These are phyloP conservation scores for Alternaria metachromatica DNA, from an alignment of 2,329 filamentous ascomycete genomes.

Conservation along the genomic window DNA sequence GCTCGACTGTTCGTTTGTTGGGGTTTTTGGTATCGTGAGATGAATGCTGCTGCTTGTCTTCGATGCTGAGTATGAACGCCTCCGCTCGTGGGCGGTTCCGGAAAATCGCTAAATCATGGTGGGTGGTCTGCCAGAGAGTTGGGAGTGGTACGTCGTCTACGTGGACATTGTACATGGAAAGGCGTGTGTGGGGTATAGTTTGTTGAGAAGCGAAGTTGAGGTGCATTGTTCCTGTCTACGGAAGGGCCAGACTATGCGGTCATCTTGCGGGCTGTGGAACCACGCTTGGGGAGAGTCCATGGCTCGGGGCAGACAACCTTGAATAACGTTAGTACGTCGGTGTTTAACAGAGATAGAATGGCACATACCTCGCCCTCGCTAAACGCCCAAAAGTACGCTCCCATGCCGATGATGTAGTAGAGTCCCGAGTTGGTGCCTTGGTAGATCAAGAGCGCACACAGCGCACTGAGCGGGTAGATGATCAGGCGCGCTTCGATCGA, in stretches of 20 bases:
- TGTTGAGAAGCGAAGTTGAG: conserved; percentile 8
- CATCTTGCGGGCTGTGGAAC: conserved; percentile 32
- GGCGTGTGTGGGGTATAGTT: conserved; percentile 2
- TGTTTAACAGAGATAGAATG: background rate
- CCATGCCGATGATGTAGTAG: conserved; percentile 87
- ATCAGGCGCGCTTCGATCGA: conserved; percentile 87
- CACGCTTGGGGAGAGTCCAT: conserved; percentile 59
- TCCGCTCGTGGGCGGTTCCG: background rate
- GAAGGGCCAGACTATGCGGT: conserved; percentile 16
- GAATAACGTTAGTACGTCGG: conserved; percentile 15
- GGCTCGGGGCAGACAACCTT: conserved; percentile 58
- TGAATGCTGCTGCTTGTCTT: background rate
- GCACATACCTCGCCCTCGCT: conserved; percentile 89
- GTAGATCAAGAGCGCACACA: conserved; percentile 81
- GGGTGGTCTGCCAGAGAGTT: conserved; percentile 8
- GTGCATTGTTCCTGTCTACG: background rate
- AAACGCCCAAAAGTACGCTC: conserved; percentile 95
- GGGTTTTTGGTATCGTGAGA: background rate
- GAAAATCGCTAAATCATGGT: conserved; percentile 8
- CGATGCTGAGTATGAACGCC: background rate
- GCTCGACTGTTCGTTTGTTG: background rate
- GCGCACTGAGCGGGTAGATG: conserved; percentile 77
- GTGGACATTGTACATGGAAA: conserved; percentile 5
- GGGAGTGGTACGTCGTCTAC: conserved; percentile 3
- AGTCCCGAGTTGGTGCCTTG: conserved; percentile 90